These are phyloP conservation scores for Maudiozyma humilis DNA, from an alignment of 1,139 yeast species.

Conservation along the genomic window DNA sequence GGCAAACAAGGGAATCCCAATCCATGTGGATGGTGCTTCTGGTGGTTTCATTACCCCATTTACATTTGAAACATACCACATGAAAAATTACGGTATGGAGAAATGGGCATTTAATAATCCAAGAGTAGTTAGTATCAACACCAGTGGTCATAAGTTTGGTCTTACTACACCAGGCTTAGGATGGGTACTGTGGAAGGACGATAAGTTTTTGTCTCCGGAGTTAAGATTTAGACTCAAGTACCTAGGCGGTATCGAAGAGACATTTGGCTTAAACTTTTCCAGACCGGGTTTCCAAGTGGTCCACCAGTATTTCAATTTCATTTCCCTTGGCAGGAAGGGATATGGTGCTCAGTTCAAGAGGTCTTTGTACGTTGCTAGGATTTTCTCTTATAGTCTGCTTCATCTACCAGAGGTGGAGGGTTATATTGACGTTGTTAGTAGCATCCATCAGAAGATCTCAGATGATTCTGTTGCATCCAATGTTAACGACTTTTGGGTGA, in stretches of 20 bases:
- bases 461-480: conserved; percentile 14
- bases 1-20: conserved; percentile 60
- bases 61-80: conserved; percentile 51
- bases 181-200: conserved; percentile 80
- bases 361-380: conserved; percentile 38
- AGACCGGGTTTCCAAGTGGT: conserved; percentile 89
- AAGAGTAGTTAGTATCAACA: conserved; percentile 76
- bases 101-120: conserved; percentile 76
- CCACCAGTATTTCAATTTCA: conserved; percentile 76
- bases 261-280: conserved; percentile 79
- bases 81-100: conserved; percentile 14
- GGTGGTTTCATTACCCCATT: conserved; percentile 89
- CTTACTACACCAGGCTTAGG: conserved; percentile 86
- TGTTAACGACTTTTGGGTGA: conserved; percentile 17
- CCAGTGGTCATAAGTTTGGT: conserved; percentile 94
- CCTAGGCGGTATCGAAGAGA: conserved; percentile 83
- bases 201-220: conserved; percentile 54
- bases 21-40: conserved; percentile 90
- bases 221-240: conserved; percentile 73
- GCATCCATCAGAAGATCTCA: conserved; percentile 52
- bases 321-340: conserved; percentile 64
- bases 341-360: conserved; percentile 54
- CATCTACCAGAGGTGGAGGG: conserved; percentile 48
- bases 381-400: conserved; percentile 21
- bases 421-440: conserved; percentile 67